Percentiles rank a stretch among this genome's conserved stretches.
Conservation (phyloP, 1,139 yeast genomes). For the Nakaseomyces sp. region DNA sequence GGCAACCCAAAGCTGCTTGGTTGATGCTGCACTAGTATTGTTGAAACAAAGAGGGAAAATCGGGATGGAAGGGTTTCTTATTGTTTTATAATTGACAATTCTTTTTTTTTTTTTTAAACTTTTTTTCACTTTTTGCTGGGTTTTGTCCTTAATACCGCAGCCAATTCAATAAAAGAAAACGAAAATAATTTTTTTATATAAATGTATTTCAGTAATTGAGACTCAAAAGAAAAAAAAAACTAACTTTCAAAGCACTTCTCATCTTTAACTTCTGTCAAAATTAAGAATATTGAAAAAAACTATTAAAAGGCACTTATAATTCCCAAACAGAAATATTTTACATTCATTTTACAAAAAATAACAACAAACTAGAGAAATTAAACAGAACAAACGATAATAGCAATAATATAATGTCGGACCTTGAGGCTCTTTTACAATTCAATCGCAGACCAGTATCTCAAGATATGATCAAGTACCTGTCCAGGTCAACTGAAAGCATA, state of each 20-base stretch:
- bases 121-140: background rate
- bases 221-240: no score
- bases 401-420: conserved; percentile 48
- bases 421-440: conserved; percentile 62
- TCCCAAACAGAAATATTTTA: no score
- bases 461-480: conserved; percentile 76
- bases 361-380: background rate
- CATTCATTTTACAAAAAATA: no score
- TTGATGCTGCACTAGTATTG: background rate
- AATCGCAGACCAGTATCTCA: conserved; percentile 66
- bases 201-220: no score
- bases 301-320: no score
- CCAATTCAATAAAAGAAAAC: background rate
- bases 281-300: no score
- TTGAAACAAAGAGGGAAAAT: background rate
- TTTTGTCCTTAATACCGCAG: background rate
- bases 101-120: no score
- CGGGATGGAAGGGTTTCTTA: background rate
- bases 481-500: conserved; percentile 69
- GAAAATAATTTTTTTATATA: no score
- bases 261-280: no score
- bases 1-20: background rate
- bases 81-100: no score
- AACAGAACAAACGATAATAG: background rate
- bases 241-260: no score